phyloP scores from a whole-genome alignment of 805 yeast genomes.

The Myxozyma monticola region DNA sequence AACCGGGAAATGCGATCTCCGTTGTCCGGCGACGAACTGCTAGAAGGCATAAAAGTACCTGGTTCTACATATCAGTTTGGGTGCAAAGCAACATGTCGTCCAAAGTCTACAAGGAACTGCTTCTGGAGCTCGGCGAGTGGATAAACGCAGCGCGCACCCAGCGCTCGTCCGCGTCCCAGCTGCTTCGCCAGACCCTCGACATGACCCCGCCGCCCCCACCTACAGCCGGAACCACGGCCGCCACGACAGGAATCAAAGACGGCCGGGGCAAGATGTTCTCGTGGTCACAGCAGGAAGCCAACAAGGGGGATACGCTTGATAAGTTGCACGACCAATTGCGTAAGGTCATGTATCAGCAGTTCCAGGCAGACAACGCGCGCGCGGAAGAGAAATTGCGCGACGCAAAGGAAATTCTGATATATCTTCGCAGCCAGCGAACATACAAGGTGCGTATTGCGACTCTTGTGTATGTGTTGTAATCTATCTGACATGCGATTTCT shows the following conservation, averaged over 20 bases:
- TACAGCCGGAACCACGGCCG: neutral
- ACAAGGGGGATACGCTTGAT: slow-evolving; percentile 6
- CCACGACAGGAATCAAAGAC: neutral
- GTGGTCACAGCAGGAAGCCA: slow-evolving; percentile 13
- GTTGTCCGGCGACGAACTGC: too few species aligned
- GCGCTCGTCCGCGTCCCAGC: slow-evolving; percentile 11
- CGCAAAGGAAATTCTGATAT: slow-evolving; percentile 60
- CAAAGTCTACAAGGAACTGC: slow-evolving; percentile 13
- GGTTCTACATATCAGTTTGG: too few species aligned
- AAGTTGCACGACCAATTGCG: slow-evolving; percentile 9
- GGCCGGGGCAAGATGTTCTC: too few species aligned
- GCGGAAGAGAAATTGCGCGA: slow-evolving; percentile 10
- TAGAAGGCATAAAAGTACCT: too few species aligned
- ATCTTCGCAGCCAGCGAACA: slow-evolving; percentile 68
- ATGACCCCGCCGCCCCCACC: slow-evolving; percentile 29
- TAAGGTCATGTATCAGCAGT: slow-evolving; percentile 9
- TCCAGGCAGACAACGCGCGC: slow-evolving; percentile 1
- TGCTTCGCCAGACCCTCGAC: slow-evolving; percentile 23
- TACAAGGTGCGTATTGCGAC: slow-evolving; percentile 61
- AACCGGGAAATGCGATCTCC: too few species aligned
- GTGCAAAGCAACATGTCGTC: slow-evolving; percentile 16
- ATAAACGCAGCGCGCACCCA: slow-evolving; percentile 12
- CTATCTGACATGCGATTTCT: neutral
- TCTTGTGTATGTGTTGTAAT: neutral
- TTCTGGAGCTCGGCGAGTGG: slow-evolving; percentile 26